Evolutionary conservation across 2,329 filamentous ascomycete species (phyloP).

Genomic region (Fusarium lateritium): DNA sequence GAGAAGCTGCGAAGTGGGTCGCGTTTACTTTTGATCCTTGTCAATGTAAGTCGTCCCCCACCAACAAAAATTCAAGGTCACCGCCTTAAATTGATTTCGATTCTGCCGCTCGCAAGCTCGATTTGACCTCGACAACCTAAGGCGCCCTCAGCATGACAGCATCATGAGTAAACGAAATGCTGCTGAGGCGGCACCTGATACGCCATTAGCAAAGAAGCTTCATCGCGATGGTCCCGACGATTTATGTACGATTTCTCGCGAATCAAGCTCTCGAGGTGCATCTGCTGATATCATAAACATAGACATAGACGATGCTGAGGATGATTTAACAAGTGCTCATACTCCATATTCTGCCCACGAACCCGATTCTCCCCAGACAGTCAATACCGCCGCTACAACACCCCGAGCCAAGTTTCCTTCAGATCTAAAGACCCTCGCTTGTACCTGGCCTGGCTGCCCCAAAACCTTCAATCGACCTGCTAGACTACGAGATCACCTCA

Average conservation of each 20-base stretch:
- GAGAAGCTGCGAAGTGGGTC: slow-evolving; percentile 18
- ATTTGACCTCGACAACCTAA: slow-evolving; percentile 23
- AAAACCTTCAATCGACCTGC: slow-evolving; percentile 92
- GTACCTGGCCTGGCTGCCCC: slow-evolving; percentile 79
- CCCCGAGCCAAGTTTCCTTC: slow-evolving; percentile 73
- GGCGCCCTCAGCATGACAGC: slow-evolving; percentile 35
- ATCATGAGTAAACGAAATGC: slow-evolving; percentile 56
- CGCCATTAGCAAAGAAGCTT: slow-evolving; percentile 50
- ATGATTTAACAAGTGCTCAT: slow-evolving; percentile 51
- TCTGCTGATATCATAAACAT: slow-evolving; percentile 22
- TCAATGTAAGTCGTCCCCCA: slow-evolving; percentile 47
- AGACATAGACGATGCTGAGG: slow-evolving; percentile 54
- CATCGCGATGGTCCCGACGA: slow-evolving; percentile 35
- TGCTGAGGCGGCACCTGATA: slow-evolving; percentile 41
- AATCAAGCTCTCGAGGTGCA: background rate
- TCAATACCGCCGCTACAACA: slow-evolving; percentile 53
- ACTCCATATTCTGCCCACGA: slow-evolving; percentile 55
- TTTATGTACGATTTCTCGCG: slow-evolving; percentile 40
- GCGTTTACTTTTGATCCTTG: slow-evolving; percentile 21
- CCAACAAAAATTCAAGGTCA: slow-evolving; percentile 50
- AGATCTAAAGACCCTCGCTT: slow-evolving; percentile 82
- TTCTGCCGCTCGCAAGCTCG: slow-evolving; percentile 52
- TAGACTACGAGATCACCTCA: slow-evolving; percentile 82
- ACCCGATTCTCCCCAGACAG: slow-evolving; percentile 52
- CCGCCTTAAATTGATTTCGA: slow-evolving; percentile 53